Conservation (phyloP, 2,329 filamentous ascomycete species). For the Ophidiomyces ophidiicola region DNA sequence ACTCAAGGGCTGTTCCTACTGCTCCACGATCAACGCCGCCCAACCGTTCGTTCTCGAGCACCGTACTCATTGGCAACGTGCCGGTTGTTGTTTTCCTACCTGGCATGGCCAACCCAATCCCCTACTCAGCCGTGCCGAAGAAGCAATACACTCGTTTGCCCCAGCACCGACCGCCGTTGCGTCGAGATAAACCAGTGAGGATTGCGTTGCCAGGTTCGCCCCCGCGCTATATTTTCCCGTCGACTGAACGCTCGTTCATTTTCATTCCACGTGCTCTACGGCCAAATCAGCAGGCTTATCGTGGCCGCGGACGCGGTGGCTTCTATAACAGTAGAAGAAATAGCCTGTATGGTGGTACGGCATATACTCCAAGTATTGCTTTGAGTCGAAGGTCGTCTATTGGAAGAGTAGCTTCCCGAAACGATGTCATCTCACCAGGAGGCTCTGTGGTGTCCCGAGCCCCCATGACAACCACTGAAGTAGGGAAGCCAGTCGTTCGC, state of each 20-base stretch:
- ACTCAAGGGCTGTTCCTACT: constrained; percentile 28
- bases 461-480: constrained; percentile 47
- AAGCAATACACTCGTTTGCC: constrained; percentile 90
- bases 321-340: constrained; percentile 62
- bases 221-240: constrained; percentile 83
- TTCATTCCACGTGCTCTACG: constrained; percentile 91
- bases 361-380: constrained; percentile 76
- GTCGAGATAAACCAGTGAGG: constrained; percentile 90
- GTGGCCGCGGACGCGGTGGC: constrained; percentile 55
- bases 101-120: constrained; percentile 56
- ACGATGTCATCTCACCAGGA: constrained; percentile 67
- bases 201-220: constrained; percentile 72
- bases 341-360: constrained; percentile 69
- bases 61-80: constrained; percentile 70
- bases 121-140: constrained; percentile 64
- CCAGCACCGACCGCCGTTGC: constrained; percentile 83
- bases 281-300: constrained; percentile 71
- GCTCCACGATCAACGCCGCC: constrained; percentile 51
- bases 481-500: constrained; percentile 62
- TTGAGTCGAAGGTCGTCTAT: constrained; percentile 78
- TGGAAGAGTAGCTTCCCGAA: constrained; percentile 54
- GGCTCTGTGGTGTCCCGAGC: constrained; percentile 64
- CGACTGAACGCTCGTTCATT: constrained; percentile 83
- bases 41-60: constrained; percentile 69
- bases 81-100: constrained; percentile 73